phyloP scores from a whole-genome alignment of 176 grass and related monocot species.

The Leersia perrieri region DNA sequence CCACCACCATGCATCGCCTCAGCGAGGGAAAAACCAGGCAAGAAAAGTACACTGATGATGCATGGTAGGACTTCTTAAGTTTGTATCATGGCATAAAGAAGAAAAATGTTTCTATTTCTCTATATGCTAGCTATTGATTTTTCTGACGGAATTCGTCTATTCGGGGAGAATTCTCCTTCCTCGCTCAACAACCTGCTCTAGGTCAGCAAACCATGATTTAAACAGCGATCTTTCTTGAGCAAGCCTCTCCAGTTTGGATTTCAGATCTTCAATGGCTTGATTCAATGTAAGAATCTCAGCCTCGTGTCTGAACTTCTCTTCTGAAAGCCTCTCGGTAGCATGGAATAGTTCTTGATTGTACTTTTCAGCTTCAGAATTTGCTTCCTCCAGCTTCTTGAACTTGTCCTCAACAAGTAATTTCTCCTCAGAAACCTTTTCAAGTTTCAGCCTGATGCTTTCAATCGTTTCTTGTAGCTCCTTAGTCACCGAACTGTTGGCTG shows the following conservation, averaged over 20 bases:
- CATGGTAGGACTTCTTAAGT: not conserved
- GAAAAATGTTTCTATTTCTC: not conserved
- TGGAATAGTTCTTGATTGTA: slow-evolving; percentile 21
- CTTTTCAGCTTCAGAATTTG: slow-evolving; percentile 27
- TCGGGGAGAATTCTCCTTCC: slow-evolving; percentile 27
- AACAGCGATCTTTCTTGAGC: slow-evolving; percentile 20
- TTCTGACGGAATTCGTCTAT: not conserved
- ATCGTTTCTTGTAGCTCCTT: slow-evolving; percentile 30
- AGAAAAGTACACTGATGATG: not conserved
- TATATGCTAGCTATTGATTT: slow-evolving; percentile 31
- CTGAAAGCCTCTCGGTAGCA: slow-evolving; percentile 26
- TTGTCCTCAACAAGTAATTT: slow-evolving; percentile 35
- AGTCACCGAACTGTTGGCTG: not conserved
- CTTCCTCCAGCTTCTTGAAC: slow-evolving; percentile 38
- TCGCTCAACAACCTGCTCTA: slow-evolving; percentile 39
- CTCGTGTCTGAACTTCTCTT: slow-evolving; percentile 50
- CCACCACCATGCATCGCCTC: slow-evolving; percentile 8
- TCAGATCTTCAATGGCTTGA: slow-evolving; percentile 33
- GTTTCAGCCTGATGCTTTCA: slow-evolving; percentile 5
- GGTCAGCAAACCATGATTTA: slow-evolving; percentile 40
- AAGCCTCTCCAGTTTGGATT: slow-evolving; percentile 20
- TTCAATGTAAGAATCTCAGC: slow-evolving; percentile 41
- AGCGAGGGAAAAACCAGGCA: not conserved
- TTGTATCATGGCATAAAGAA: slow-evolving; percentile 5
- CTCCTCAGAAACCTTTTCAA: slow-evolving; percentile 32